Conservation (phyloP, 2,329 filamentous ascomycete genomes). For the Zymoseptoria crescenta region DNA sequence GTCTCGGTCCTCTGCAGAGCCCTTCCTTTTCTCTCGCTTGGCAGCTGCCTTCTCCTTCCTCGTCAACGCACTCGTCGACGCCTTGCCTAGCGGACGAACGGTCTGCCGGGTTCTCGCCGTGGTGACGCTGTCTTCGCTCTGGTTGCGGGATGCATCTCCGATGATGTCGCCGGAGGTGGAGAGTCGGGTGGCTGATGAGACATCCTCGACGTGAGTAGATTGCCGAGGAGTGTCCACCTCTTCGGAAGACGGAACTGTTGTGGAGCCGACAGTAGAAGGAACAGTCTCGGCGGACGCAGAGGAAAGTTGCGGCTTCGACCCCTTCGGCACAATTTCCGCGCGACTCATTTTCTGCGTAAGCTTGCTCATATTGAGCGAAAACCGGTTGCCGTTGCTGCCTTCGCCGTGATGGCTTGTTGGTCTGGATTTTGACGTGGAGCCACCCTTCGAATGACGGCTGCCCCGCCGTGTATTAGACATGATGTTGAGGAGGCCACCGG, state of each 20-base stretch:
- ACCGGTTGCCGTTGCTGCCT: constrained; percentile 24
- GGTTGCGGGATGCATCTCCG: neutral
- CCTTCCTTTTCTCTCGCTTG: constrained; percentile 20
- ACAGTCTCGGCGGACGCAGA: neutral
- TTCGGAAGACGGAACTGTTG: neutral
- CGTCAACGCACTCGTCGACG: constrained; percentile 7
- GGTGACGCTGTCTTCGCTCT: neutral
- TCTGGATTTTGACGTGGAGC: constrained; percentile 32
- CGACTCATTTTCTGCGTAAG: constrained; percentile 31
- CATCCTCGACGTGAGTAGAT: neutral
- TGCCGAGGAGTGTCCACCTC: neutral
- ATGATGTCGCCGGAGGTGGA: constrained; percentile 3
- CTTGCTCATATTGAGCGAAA: constrained; percentile 38
- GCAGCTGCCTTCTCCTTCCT: constrained; percentile 26
- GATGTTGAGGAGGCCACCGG: constrained; percentile 24
- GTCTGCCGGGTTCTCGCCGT: neutral
- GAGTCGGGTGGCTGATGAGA: neutral
- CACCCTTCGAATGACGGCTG: constrained; percentile 14
- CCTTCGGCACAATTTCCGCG: constrained; percentile 5
- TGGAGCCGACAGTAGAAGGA: neutral
- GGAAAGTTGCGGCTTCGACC: neutral
- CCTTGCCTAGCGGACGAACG: neutral
- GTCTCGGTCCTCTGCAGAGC: constrained; percentile 34
- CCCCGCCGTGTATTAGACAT: constrained; percentile 23
- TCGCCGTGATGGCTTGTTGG: constrained; percentile 31